These are phyloP conservation scores for Russula griseocarnosa DNA, from an alignment of 768 basidiomycete species.

Conservation along the genomic window DNA sequence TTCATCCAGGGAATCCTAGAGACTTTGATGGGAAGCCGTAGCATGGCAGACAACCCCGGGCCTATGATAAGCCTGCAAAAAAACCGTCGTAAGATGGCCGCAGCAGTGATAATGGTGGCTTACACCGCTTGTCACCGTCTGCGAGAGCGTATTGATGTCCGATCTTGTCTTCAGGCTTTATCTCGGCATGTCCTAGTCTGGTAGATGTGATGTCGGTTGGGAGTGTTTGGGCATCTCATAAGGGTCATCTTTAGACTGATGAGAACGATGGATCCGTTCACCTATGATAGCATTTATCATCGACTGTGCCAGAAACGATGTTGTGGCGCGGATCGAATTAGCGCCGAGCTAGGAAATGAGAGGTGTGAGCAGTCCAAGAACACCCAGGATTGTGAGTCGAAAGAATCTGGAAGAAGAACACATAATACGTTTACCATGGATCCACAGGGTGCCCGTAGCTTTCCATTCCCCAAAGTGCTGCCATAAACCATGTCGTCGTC, in stretches of 20 bases:
- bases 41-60: neutral
- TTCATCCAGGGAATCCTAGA: neutral
- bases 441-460: neutral
- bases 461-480: neutral
- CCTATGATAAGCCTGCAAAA: neutral
- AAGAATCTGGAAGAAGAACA: neutral
- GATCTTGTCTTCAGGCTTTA: neutral
- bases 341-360: neutral
- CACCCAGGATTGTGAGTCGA: neutral
- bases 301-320: neutral
- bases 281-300: neutral
- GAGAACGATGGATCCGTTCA: too few relatives aligned
- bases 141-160: neutral
- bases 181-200: neutral
- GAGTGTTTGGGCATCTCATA: neutral
- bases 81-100: too few relatives aligned
- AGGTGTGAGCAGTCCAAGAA: neutral
- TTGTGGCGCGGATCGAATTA: neutral
- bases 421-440: neutral
- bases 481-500: constrained; percentile 1
- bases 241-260: neutral
- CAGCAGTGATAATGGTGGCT: neutral
- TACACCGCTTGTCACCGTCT: neutral
- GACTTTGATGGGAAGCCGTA: neutral
- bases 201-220: neutral